Base-by-base conservation (phyloP, 2,329 filamentous ascomycete species). In the Sphaceloma murrayae region DNA sequence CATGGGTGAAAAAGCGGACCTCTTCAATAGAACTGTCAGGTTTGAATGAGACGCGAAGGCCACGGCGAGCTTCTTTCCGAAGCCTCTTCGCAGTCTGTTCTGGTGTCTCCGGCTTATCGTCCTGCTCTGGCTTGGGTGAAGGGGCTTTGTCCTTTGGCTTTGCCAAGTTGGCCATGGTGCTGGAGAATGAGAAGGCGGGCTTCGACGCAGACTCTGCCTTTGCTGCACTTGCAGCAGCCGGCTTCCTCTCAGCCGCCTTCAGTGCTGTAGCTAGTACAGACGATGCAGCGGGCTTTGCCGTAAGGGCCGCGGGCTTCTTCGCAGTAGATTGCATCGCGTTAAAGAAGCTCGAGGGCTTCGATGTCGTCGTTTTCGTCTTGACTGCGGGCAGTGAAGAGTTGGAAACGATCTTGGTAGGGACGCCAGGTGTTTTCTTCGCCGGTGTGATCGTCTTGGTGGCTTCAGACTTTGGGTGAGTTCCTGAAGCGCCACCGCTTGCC, bases 41-140 rank as follows among this genome's bases (percentile, higher is more conserved):
- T 56, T 80, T 83, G 71, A 82, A 89, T 5, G 66, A 73, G 4
- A 89, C 84, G 9, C 78, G 73, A 16, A 87, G 66, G 50, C 81
- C 77, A 26, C 81, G 73, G 38, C 83, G 74, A 47, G 76, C 72
- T 57, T 87, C 82, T 55, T 85, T 87, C 26, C 82, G 76, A 3
- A 85, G 65, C 8, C 84, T 75, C 54, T 77, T 82, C 1, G 70
- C 66, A 53, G 70, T 78, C 56, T 85, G 73, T 53, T 84, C 80
- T 0, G 77, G 66, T 0, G 80, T 85, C 58, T 88, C 83, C 0
- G 70, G 65, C 0, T 67, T 63, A 51, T 77, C 75, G 0, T 70
- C 63, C 46, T 74, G 72, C 3, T 66, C 61, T 4, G 52, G 50
- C 14, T 43, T 52, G 6, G 48, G 46, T 10, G 67, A 69, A 55